These are phyloP conservation scores for Piper longum DNA, from an alignment of 164 flowering plant genomes.

Conservation along the genomic window DNA sequence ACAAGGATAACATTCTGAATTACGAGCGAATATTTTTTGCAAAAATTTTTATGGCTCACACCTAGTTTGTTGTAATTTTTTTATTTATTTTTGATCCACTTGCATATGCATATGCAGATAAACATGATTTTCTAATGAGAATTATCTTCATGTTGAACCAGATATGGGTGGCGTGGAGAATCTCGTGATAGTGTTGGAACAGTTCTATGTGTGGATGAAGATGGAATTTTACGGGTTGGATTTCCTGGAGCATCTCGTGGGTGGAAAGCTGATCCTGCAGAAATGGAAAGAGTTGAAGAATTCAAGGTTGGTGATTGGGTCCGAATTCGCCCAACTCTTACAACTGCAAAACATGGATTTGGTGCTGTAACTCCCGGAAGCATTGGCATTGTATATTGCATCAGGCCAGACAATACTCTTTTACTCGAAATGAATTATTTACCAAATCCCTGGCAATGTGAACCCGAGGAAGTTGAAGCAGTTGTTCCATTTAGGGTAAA, in stretches of 20 bases:
- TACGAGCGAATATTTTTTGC: too few species aligned
- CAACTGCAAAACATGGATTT: conserved; percentile 91
- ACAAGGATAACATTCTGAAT: too few species aligned
- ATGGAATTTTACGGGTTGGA: conserved; percentile 95
- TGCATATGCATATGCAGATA: not conserved
- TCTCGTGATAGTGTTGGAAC: conserved; percentile 93
- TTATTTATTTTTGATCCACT: not conserved
- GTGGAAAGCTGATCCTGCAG: conserved; percentile 99
- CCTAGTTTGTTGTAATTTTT: too few species aligned
- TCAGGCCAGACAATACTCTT: conserved; percentile 89
- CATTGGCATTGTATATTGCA: conserved; percentile 88
- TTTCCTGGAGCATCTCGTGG: conserved; percentile 99
- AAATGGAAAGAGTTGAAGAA: conserved; percentile 98
- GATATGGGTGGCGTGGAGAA: conserved; percentile 95
- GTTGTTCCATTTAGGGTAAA: conserved; percentile 84
- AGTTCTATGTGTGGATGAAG: conserved; percentile 96
- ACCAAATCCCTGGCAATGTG: conserved; percentile 96
- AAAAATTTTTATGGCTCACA: too few species aligned
- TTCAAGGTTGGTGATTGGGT: conserved; percentile 99
- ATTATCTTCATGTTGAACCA: conserved; percentile 13
- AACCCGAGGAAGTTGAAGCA: conserved; percentile 98
- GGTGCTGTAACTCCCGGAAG: conserved; percentile 97
- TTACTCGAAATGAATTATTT: conserved; percentile 81
- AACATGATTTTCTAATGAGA: not conserved
- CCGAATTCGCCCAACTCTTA: conserved; percentile 82